Evolutionary conservation across 345 rosid genomes (phyloP), one percentile per base, ranked within the genome.

Genomic region (Gossypium thurberi): DNA sequence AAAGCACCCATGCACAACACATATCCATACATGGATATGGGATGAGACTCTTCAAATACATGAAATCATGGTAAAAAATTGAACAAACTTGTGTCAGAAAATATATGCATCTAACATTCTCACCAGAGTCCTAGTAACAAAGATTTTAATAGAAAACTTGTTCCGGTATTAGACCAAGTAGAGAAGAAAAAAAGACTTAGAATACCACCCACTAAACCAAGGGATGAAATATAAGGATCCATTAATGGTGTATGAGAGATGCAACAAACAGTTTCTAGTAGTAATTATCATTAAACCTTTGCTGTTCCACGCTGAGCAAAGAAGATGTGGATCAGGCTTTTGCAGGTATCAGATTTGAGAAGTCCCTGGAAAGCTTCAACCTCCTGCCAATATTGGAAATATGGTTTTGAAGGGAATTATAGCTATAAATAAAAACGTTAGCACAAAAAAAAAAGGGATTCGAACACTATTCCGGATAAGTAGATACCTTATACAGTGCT

Each of bases 281-380:
- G 42, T 28, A 71, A 63, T 55, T 65, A 61, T 28, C 60, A 72
- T 59, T 21, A 78, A 44, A 94, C 98, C 96, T 95, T 95, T 48
- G 88, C 73, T 56, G 99, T 92, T 80, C 91, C 91, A 71, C 99
- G 91, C 76, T 83, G 92, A 76, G 99, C 79, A 84, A 92, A 92
- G 91, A 95, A 95, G 77, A 92, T 33, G 15, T 95, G 97, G 81
- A 95, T 60, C 91, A 95, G 84, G 87, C 94, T 77, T 87, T 92
- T 92, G 86, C 90, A 75, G 63, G 94, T 89, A 75, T 89, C 89
- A 44, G 92, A 77, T 25, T 63, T 59, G 47, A 85, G 69, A 78
- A 95, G 94, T 72, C 71, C 87, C 76, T 80, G 81, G 71, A 81
- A 87, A 55, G 81, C 88, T 78, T 88, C 84, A 63, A 83, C 85